Base-by-base conservation (phyloP, 176 grass and related monocot species). In the Elaeis guineensis region DNA sequence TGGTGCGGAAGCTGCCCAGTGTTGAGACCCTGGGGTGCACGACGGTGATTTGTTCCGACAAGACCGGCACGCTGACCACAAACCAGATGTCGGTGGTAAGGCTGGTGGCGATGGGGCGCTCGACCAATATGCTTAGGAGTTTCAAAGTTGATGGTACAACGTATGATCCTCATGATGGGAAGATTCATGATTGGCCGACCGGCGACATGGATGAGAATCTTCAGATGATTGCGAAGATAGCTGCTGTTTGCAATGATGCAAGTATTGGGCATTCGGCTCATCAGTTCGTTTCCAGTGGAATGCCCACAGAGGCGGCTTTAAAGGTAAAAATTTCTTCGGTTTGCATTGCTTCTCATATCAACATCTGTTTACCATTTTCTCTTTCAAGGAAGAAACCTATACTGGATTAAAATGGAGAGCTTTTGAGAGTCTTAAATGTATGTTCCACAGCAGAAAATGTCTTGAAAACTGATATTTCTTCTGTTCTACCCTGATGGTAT, bases 41-140 rank as follows among this genome's bases (percentile, higher is more conserved):
- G 3, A 77, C 74, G 5, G 74, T 77, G 17, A 77, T 77, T 44
- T 77, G 74, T 15, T 77, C 74, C 19, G 74, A 77, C 22, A 77
- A 77, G 54, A 77, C 74, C 16, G 74, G 74, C 19, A 77, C 74
- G 4, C 55, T 77, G 12, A 77, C 74, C 0, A 77, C 74, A 4
- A 77, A 77, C 30, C 74, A 77, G 66, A 77, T 77, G 74, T 77
- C 74, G 4, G 74, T 55, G 16, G 74, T 77, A 4, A 52, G 39
- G 23, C 15, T 77, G 5, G 64, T 77, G 16, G 74, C 64, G 5
- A 77, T 61, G 65, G 44, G 55, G 19, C 57, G 16, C 20, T 12
- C 21, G 8, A 24, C 16, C 17, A 11, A 52, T 16, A 15, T 6
- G 6, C 15, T 69, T 0, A 61, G 74, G 20, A 30, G 5, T 15